Evolutionary conservation across 2,329 filamentous ascomycete species (phyloP).

Genomic region (Thermoascus crustaceus): DNA sequence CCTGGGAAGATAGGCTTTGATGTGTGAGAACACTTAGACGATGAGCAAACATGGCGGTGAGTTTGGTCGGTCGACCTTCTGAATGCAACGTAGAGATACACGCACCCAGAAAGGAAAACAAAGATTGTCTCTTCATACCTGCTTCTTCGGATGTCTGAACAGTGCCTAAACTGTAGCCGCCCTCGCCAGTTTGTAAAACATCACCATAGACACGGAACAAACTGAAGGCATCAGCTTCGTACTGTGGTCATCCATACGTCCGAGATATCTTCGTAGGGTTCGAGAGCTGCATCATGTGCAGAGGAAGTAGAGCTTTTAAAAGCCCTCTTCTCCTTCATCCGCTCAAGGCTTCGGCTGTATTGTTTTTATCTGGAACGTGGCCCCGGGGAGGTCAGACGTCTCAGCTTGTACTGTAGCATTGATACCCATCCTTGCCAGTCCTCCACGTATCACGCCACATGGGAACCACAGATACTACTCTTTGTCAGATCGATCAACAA

Average conservation of each 20-base stretch:
- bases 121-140: slow-evolving; percentile 6
- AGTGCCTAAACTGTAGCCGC: too few species aligned
- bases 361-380: slow-evolving; percentile 94
- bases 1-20: slow-evolving; percentile 40
- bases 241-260: too few species aligned
- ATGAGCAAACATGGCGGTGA: slow-evolving; percentile 13
- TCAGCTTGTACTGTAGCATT: slow-evolving; percentile 87
- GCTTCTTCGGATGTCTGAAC: too few species aligned
- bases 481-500: slow-evolving; percentile 1
- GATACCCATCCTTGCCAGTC: slow-evolving; percentile 86
- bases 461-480: slow-evolving; percentile 86
- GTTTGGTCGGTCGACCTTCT: slow-evolving; percentile 10
- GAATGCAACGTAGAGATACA: slow-evolving; percentile 12
- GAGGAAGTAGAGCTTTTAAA: too few species aligned
- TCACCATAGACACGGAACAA: too few species aligned
- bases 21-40: slow-evolving; percentile 14
- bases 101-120: slow-evolving; percentile 12
- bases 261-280: too few species aligned
- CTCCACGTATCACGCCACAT: slow-evolving; percentile 83
- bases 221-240: too few species aligned
- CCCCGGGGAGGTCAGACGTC: slow-evolving; percentile 73
- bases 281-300: too few species aligned
- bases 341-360: slow-evolving; percentile 56
- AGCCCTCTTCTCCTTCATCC: too few species aligned
- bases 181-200: too few species aligned